Base-by-base conservation (phyloP, 257 asterid genomes). In the Agastache rugosa region DNA sequence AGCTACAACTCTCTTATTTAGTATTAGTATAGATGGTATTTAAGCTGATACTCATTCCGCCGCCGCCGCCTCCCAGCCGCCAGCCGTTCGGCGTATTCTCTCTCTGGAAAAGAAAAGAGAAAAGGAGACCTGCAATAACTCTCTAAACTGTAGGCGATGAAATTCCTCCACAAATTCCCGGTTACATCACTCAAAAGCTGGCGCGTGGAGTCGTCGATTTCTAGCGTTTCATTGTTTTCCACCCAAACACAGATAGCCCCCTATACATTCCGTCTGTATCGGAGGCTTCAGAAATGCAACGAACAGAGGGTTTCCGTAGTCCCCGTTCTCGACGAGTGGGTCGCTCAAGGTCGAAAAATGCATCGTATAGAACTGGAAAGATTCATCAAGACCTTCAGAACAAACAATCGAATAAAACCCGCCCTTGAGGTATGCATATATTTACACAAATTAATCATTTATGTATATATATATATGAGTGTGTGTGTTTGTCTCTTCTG, bases 271-370 rank as follows among this genome's bases (percentile, higher is more conserved):
- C 19, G 72, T 7, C 69, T 68, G 58, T 69, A 50, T 29, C 68
- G 15, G 8, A 73, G 66, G 25, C 75, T 79, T 54, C 76, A 67
- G 69, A 62, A 6, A 41, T 62, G 73, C 34, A 27, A 41, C 5
- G 27, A 16, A 8, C 58, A 61, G 60, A 51, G 73, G 69, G 39
- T n/a, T 68, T 62, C 79, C 14, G 10, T 74, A 19, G 20, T 56
- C 44, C 83, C 76, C 10, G 79, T 51, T 42, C 72, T 79, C 66
- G 73, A 74, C 63, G 27, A 62, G 22, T 79, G 76, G 79, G 44
- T 39, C 3, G 66, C 55, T 48, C 63, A 74, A 53, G 63, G 73
- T 54, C 69, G 69, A 31, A 45, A 8, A 17, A 8, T 79, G 5
- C 69, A 53, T 41, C 65, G 9, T 2, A 39, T 19, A 6, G 31